Base-by-base conservation (phyloP, 140 eudicot genomes). In the Stevia rebaudiana region DNA sequence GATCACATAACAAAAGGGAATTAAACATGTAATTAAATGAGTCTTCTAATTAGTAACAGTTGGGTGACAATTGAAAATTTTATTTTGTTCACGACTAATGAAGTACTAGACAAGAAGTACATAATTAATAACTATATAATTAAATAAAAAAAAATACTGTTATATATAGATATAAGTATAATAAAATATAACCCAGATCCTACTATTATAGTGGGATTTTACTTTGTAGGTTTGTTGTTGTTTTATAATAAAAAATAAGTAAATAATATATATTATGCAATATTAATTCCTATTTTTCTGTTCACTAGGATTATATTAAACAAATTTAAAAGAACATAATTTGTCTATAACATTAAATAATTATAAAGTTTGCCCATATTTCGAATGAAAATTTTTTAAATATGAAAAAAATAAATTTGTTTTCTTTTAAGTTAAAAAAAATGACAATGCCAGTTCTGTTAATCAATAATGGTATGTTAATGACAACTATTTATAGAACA, bases 1-100 rank as follows among this genome's bases (percentile, higher is more conserved):
- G 64, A 41, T 62, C 25, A 49, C 79, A 61, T 43, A 73, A 22
- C 28, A 28, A 28, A 46, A 31, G 8, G 17, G 19, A 19, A 37
- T 43, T 43, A 16, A 11, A 35, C 41, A 22, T 41, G 70, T 28
- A 16, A 22, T 23, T 52, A 35, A 8, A 33, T 48, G 11, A 7
- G 59, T 51, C 58, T 51, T 35, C 36, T 23, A 11, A 51, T 1
- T 17, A 23, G 58, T 2, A 51, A 4, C 36, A 21, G 17, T 52
- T 11, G 33, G 11, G 59, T 31, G 59, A 11, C 17, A 52, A 3
- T 52, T 22, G 12, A 11, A 10, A 23, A 4, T 23, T 52, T 52
- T 22, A 61, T 37, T 37, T 37, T 36, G 51, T 61, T 46, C 12
- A 24, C 23, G 24, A 23, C 15, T 37, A 36, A 11, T 8, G 3